phyloP scores from a whole-genome alignment of 805 yeast species.

The Monosporozyma unispora region DNA sequence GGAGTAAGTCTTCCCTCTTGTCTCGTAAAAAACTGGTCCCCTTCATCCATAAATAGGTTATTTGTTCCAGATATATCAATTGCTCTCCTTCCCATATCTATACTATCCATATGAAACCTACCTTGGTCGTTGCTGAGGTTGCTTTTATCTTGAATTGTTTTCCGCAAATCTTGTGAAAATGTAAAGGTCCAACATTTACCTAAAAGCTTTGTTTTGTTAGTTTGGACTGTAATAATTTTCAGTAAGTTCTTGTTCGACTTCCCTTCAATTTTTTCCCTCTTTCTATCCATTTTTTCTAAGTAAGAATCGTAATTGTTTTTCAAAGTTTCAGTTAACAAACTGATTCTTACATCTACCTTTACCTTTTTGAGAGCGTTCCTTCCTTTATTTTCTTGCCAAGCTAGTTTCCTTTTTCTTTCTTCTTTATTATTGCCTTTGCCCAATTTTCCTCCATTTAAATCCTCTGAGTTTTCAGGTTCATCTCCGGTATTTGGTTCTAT shows the following conservation, averaged over 20 bases:
- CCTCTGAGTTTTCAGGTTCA: background rate
- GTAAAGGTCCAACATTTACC: slow-evolving; percentile 13
- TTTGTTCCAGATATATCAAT: background rate
- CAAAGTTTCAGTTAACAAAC: slow-evolving; percentile 20
- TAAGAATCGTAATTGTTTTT: slow-evolving; percentile 19
- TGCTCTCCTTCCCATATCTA: slow-evolving; percentile 13
- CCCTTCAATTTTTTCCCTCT: background rate
- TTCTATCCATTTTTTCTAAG: slow-evolving; percentile 14
- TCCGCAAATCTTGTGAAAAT: background rate
- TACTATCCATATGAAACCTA: background rate
- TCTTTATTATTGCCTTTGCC: too few relatives aligned
- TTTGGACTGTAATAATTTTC: background rate
- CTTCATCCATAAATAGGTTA: background rate
- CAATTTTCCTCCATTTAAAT: too few relatives aligned
- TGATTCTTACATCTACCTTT: slow-evolving; percentile 18
- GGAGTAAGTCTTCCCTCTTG: background rate
- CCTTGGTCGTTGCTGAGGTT: background rate
- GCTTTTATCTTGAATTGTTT: background rate
- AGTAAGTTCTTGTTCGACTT: background rate
- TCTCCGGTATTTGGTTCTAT: background rate
- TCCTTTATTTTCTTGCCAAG: too few relatives aligned
- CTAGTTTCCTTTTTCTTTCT: background rate
- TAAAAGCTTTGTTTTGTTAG: background rate
- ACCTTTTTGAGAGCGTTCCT: background rate
- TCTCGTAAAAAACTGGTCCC: too few relatives aligned